phyloP scores from a whole-genome alignment of 2,329 filamentous ascomycete species.

The Clonostachys solani region DNA sequence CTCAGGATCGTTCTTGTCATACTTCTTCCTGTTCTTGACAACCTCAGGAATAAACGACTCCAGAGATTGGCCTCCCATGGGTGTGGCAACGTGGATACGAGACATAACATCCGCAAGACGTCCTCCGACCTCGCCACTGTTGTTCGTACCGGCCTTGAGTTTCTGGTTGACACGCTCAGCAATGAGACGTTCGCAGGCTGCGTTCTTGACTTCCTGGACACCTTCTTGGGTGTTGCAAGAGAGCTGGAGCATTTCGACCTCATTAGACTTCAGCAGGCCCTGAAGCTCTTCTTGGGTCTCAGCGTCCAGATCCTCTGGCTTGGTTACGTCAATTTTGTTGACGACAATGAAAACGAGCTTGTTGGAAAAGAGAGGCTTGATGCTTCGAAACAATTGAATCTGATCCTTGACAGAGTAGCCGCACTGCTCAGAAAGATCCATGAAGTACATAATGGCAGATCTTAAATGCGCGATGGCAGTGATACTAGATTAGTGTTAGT shows the following conservation, averaged over 20 bases:
- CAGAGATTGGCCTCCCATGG: slow-evolving; percentile 72
- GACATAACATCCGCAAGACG: slow-evolving; percentile 87
- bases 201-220: slow-evolving; percentile 92
- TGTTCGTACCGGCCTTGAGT: slow-evolving; percentile 83
- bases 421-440: slow-evolving; percentile 96
- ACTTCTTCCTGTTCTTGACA: slow-evolving; percentile 77
- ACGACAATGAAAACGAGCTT: slow-evolving; percentile 95
- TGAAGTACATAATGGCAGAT: slow-evolving; percentile 94
- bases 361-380: slow-evolving; percentile 95
- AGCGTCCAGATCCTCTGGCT: slow-evolving; percentile 79
- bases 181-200: slow-evolving; percentile 87
- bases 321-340: slow-evolving; percentile 95
- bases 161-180: slow-evolving; percentile 94
- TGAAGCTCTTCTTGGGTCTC: slow-evolving; percentile 77
- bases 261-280: slow-evolving; percentile 75
- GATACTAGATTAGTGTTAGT: slow-evolving; percentile 44
- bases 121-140: slow-evolving; percentile 70
- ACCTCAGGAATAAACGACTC: slow-evolving; percentile 88
- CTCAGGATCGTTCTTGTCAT: slow-evolving; percentile 85
- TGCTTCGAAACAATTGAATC: slow-evolving; percentile 92
- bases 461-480: slow-evolving; percentile 96
- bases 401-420: slow-evolving; percentile 92
- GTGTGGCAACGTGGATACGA: slow-evolving; percentile 95
- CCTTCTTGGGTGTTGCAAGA: slow-evolving; percentile 95
- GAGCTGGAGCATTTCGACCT: slow-evolving; percentile 88